Conservation (phyloP, 768 basidiomycete species). For the Trichaptum fuscoviolaceum region DNA sequence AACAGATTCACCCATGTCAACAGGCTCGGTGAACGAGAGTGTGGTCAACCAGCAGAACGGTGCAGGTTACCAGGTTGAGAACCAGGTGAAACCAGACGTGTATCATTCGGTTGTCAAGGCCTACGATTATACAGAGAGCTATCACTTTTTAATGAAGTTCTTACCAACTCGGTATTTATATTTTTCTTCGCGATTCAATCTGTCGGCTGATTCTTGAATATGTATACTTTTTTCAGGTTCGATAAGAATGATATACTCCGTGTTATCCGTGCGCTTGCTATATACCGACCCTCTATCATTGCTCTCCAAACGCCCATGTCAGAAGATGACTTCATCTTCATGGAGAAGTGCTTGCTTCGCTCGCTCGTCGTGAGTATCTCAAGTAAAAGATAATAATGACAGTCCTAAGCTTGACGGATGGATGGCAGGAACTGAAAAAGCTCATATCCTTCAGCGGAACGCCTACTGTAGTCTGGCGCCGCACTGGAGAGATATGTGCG, state of each 20-base stretch:
- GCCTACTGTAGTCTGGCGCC: conserved; percentile 95
- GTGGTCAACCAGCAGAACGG: conserved; percentile 25
- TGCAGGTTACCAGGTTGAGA: conserved; percentile 4
- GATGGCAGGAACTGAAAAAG: conserved; percentile 84
- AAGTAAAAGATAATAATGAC: neutral
- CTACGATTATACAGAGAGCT: conserved; percentile 95
- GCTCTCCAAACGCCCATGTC: conserved; percentile 97
- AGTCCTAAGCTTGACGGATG: neutral
- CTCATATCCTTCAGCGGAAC: conserved; percentile 96
- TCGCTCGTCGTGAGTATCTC: conserved; percentile 67
- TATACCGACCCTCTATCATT: conserved; percentile 94
- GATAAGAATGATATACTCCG: conserved; percentile 95
- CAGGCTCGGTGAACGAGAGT: conserved; percentile 15
- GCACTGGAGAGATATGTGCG: conserved; percentile 96
- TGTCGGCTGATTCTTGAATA: neutral
- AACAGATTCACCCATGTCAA: conserved; percentile 4
- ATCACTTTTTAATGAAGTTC: conserved; percentile 95
- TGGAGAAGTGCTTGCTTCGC: conserved; percentile 93
- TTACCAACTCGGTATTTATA: conserved; percentile 61
- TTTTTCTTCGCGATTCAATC: neutral
- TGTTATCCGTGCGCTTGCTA: conserved; percentile 89
- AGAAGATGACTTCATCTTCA: conserved; percentile 93
- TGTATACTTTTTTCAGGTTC: conserved; percentile 49
- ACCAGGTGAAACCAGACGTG: conserved; percentile 29
- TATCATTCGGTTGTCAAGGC: conserved; percentile 65